phyloP scores from a whole-genome alignment of 202 grass and related monocot genomes.

The Musa balbisiana region DNA sequence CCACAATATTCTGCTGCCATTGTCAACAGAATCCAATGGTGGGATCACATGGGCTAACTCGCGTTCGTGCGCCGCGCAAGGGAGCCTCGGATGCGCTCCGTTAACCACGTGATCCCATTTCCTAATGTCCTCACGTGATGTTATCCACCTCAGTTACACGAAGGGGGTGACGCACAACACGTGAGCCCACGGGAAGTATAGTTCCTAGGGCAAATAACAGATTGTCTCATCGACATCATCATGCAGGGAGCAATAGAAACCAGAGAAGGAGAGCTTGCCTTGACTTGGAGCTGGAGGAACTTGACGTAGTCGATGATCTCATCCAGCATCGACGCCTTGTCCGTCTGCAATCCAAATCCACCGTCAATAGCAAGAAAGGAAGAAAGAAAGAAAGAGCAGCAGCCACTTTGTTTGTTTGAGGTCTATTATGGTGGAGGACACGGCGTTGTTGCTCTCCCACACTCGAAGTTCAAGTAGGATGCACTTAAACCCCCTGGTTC shows the following conservation, averaged over 20 bases:
- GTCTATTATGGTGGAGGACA: background rate
- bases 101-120: background rate
- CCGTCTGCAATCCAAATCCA: conserved; percentile 44
- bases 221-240: background rate
- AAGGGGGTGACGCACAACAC: background rate
- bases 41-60: too few relatives aligned
- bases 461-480: too few relatives aligned
- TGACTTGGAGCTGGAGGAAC: conserved; percentile 99
- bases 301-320: conserved; percentile 99
- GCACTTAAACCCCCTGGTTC: too few relatives aligned
- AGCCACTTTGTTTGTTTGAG: background rate
- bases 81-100: too few relatives aligned
- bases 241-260: background rate
- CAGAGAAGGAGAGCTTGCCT: conserved; percentile 34
- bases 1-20: too few relatives aligned
- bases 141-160: background rate
- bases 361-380: background rate
- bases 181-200: background rate
- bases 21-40: too few relatives aligned
- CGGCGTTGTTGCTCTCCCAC: too few relatives aligned
- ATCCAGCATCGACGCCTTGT: conserved; percentile 97
- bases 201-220: background rate
- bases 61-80: too few relatives aligned
- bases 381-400: background rate
- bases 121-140: background rate